Evolutionary conservation across 768 basidiomycete genomes (phyloP).

Genomic region (Rhodotorula toruloides): DNA sequence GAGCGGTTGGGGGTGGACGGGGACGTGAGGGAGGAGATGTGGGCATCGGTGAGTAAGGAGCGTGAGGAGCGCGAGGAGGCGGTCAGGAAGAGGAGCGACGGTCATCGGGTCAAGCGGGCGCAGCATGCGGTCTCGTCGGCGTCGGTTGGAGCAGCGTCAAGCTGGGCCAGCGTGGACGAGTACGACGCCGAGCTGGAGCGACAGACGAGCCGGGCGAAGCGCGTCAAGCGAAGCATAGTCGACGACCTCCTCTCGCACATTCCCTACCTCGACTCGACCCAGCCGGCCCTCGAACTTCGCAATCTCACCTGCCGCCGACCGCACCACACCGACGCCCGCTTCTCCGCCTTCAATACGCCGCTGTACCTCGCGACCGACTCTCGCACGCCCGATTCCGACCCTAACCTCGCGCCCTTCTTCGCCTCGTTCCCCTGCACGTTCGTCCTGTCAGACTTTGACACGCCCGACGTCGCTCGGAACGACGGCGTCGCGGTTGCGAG

Average conservation of each 20-base stretch:
- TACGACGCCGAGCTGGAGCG: neutral
- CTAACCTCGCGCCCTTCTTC: constrained; percentile 52
- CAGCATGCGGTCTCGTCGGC: constrained; percentile 5
- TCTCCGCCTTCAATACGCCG: constrained; percentile 54
- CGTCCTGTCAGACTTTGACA: constrained; percentile 55
- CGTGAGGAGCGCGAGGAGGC: neutral
- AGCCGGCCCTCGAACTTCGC: constrained; percentile 3
- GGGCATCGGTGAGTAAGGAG: constrained; percentile 32
- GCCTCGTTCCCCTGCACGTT: constrained; percentile 61
- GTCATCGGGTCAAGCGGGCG: neutral
- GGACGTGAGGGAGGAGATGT: constrained; percentile 19
- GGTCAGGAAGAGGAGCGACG: no score
- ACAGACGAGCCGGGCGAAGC: no score
- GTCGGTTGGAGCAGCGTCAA: no score
- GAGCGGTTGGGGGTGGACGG: neutral
- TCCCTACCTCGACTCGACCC: neutral
- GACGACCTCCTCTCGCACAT: neutral
- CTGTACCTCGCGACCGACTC: constrained; percentile 65
- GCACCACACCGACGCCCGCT: constrained; percentile 47
- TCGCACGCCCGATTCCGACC: constrained; percentile 48
- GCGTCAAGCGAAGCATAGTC: neutral
- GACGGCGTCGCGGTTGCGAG: constrained; percentile 26
- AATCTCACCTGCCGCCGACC: constrained; percentile 30
- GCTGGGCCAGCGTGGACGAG: neutral
- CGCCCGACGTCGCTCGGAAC: constrained; percentile 8